Base-by-base conservation (phyloP, 2,329 filamentous ascomycete genomes). In the Clathrospora elynae region DNA sequence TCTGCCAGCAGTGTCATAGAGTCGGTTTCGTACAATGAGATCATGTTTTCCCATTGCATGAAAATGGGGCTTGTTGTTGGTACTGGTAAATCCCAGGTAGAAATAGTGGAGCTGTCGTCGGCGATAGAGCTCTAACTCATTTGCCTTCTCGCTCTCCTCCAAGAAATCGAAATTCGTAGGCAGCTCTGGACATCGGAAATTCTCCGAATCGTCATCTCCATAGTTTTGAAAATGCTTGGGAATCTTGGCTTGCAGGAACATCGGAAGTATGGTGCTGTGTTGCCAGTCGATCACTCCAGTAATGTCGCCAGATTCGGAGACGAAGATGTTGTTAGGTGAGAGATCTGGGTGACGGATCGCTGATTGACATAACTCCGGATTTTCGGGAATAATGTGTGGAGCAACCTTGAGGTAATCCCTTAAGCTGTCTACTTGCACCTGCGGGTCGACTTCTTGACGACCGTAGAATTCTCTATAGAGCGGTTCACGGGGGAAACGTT, bases 221-320 rank as follows among this genome's bases (percentile, higher is more conserved):
- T 68, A 72, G 40, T 73, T 73, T 45, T 71, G 59, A 25, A 73
- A 64, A 38, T 57, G 45, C 10, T 53, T 49, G 6, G 70, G 71
- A 31, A 74, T 68, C 1, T 63, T 62, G 28, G 62, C 53, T 23
- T 61, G 51, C 5, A 69, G 43, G 28, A 67, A 62, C 2, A 70
- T 57, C 4, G 68, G 70, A 20, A 69, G 61, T 22, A 63, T 50
- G 10, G 57, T 36, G 16, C 49, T 59, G 46, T 37, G 35, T 35
- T 53, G 49, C 46, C 46, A 55, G 42, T 53, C 52, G 23, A 55
- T 44, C 12, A 55, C 34, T 4, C 45, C 49, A 10, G 46, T 42
- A n/a, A 53, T 47, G 13, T 46, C 35, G 31, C 45, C 42, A 34
- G 33, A 23, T 36, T 48, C 42, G 25, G 40, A 33, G 17, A 51